Conservation (phyloP, 257 asterid genomes). For the Capsicum chinense region DNA sequence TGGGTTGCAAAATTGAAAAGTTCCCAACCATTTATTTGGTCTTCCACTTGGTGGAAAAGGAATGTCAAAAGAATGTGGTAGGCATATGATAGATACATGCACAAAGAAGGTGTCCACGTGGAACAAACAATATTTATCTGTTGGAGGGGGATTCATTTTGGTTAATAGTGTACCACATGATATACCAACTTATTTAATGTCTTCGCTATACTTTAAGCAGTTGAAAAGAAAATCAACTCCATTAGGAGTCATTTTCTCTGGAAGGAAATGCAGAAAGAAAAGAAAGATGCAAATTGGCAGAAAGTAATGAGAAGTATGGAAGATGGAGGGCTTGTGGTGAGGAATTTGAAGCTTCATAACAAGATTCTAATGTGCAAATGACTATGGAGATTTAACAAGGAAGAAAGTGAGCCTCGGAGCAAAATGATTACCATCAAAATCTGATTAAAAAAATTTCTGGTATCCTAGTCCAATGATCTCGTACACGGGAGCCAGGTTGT, state of each 20-base stretch:
- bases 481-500: neutral
- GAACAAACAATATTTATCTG: neutral
- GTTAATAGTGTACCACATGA: neutral
- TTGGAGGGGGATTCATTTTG: neutral
- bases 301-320: neutral
- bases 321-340: neutral
- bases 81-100: neutral
- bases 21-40: neutral
- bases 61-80: neutral
- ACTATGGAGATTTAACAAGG: neutral
- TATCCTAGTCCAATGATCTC: neutral
- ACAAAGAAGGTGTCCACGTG: neutral
- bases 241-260: neutral
- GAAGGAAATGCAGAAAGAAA: conserved; percentile 7
- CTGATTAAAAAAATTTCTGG: neutral
- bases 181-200: conserved; percentile 13
- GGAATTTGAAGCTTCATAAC: neutral
- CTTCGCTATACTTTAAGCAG: neutral
- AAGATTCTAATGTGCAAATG: conserved; percentile 14
- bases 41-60: neutral
- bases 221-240: neutral
- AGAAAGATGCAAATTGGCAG: neutral
- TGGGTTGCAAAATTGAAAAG: neutral
- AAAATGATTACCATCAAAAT: neutral
- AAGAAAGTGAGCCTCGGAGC: neutral